Evolutionary conservation across 2,329 filamentous ascomycete genomes (phyloP).

Genomic region (Claviceps africana): DNA sequence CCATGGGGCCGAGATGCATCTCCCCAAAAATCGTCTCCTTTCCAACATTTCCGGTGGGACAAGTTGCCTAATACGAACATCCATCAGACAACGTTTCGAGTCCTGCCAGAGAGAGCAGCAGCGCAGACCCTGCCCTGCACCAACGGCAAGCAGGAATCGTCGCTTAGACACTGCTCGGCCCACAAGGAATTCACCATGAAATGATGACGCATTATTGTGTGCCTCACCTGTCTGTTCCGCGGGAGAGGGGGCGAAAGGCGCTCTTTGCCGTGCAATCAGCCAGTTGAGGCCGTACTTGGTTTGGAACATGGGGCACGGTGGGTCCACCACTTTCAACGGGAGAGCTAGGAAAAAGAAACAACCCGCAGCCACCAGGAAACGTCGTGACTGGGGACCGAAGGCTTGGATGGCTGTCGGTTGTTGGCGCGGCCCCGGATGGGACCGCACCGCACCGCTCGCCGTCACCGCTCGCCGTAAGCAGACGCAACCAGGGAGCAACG

Average conservation of each 20-base stretch:
- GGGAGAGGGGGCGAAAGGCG: too few relatives aligned
- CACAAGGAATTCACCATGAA: background rate
- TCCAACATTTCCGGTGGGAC: too few relatives aligned
- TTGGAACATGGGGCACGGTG: too few relatives aligned
- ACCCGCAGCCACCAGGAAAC: background rate
- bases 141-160: background rate
- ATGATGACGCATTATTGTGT: too few relatives aligned
- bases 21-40: too few relatives aligned
- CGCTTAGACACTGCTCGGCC: background rate
- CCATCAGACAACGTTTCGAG: too few relatives aligned
- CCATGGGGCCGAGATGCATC: background rate
- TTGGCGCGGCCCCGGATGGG: background rate
- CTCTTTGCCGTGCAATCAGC: too few relatives aligned
- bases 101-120: background rate
- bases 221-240: too few relatives aligned
- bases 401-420: background rate
- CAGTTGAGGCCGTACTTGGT: too few relatives aligned
- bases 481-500: background rate
- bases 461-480: background rate
- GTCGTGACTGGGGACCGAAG: background rate
- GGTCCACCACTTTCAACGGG: too few relatives aligned
- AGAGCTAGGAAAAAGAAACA: background rate
- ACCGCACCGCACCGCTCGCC: background rate
- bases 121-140: background rate
- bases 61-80: too few relatives aligned